Evolutionary conservation across 179 eudicot genomes (phyloP), one percentile per base, ranked within the genome.

Genomic region (Amaranthus tricolor): DNA sequence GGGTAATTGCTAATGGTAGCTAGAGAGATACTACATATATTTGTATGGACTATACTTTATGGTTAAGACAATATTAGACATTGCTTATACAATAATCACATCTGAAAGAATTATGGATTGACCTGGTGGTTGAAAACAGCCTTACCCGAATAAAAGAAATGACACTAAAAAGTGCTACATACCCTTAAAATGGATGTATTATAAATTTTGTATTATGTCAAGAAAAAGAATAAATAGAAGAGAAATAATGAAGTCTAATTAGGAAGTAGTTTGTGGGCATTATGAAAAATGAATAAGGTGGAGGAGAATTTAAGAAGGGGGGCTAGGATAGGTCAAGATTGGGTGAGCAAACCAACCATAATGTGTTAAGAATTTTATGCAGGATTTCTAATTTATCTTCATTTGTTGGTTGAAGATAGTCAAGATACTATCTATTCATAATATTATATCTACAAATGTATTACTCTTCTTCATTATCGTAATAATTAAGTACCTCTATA

Each of bases 271-370:
- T 45, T 7, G 62, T 70, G 16, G 72, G 65, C 56, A 60, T 12
- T 13, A 12, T 67, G 31, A 54, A 61, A 73, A 74, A 24, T 50
- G 62, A 24, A 6, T n/a, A 40, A 21, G 47, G 51, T 43, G 56
- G 21, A 62, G 49, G 71, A 67, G 74, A 50, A 20, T 76, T 59
- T 61, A 54, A 67, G 69, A 72, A 56, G 70, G 55, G 47, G 6
- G 6, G 40, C 17, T 16, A 55, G 73, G 17, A 62, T 73, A 69
- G 72, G 84, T 77, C 17, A 58, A 64, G 66, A 65, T 63, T 81
- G 75, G 81, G 64, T 81, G 76, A 81, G 63, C 84, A 66, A 81
- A 66, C 66, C 70, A 52, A 47, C 51, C 45, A 53, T 21, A 14
- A 52, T 68, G 73, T 78, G 74, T 51, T 31, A 73, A 78, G 71